Percentiles rank a stretch among this genome's conserved stretches.
These are phyloP conservation scores for Botrytis hyacinthi DNA, from an alignment of 2,329 filamentous ascomycete genomes.

Conservation along the genomic window DNA sequence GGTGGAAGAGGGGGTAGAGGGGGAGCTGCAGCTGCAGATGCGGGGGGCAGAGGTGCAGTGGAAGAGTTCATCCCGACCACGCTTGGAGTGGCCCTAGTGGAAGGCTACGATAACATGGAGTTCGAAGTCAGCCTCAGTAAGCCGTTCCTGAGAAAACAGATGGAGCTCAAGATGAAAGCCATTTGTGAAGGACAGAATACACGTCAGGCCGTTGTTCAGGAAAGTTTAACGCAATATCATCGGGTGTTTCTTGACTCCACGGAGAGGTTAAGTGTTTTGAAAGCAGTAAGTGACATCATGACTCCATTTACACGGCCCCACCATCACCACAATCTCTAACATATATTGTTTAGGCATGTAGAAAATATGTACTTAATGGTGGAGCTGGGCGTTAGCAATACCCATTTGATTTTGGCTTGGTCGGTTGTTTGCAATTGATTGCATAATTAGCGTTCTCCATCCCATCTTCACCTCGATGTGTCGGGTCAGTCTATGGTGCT, in stretches of 20 bases:
- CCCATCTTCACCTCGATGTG: conserved; percentile 3
- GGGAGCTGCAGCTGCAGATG: conserved; percentile 42
- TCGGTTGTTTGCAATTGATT: neutral
- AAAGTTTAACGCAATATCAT: conserved; percentile 84
- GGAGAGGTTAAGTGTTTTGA: conserved; percentile 68
- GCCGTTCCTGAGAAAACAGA: conserved; percentile 94
- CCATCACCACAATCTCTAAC: conserved; percentile 15
- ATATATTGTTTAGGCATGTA: conserved; percentile 32
- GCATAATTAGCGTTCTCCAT: neutral
- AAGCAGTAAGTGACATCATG: conserved; percentile 50
- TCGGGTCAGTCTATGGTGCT: conserved; percentile 1
- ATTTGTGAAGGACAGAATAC: conserved; percentile 87
- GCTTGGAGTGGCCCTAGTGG: conserved; percentile 84
- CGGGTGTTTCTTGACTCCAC: conserved; percentile 81
- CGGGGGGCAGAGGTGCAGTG: conserved; percentile 50
- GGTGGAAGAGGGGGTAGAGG: conserved; percentile 46
- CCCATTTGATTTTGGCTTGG: conserved; percentile 11
- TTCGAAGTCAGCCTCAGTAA: conserved; percentile 92
- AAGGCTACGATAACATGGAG: conserved; percentile 93
- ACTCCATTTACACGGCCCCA: conserved; percentile 7
- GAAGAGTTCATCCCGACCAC: conserved; percentile 92
- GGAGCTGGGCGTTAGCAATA: conserved; percentile 27
- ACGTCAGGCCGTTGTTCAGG: conserved; percentile 70
- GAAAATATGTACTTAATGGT: conserved; percentile 36
- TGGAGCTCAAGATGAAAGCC: conserved; percentile 95